Evolutionary conservation across 352 stramenopile genomes (phyloP), one percentile per base, ranked within the genome.

Genomic region (Aphanomyces cochlioides): DNA sequence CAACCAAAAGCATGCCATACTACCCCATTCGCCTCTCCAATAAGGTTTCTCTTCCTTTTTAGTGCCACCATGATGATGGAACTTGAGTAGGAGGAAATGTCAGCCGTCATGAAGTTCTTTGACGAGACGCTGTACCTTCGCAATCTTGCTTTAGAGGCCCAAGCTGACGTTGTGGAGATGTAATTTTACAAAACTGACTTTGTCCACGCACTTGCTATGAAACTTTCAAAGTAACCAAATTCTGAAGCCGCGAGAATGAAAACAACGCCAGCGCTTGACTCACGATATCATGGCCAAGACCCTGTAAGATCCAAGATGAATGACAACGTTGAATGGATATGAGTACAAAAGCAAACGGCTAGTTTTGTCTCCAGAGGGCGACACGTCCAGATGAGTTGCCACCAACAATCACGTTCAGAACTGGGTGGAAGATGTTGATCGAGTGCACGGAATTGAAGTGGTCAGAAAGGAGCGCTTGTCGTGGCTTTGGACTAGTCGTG

Each of bases 241-340:
- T 28, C 28, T 28, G 28, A 28, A 28, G 28, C 28, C 28, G 28
- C 28, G 28, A 28, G 28, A 28, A 28, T 28, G 28, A 28, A 2
- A 28, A 28, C 28, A 28, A 28, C 28, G 28, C 28, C 28, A 28
- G 28, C 28, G 28, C 28, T 28, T 28, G 28, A 28, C 28, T 28
- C 28, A 28, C 28, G 28, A 28, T 28, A 28, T 28, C 28, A 28
- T 28, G 28, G 28, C 28, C 28, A 28, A 28, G 28, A 28, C 28
- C 28, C 28, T 28, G 28, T 28, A 28, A 28, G 28, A 28, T 28
- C 54, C 17, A 50, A 47, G 4, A 70, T 63, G 54, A 70, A 70
- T 38, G 97, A 97, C 79, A 97, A 91, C 71, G 97, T 97, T 72
- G 91, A 98, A 77, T 79, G 97, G 60, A 97, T 89, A 47, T 90